Base-by-base conservation (phyloP, 108 stramenopile genomes). In the Nitzschia putrida region DNA sequence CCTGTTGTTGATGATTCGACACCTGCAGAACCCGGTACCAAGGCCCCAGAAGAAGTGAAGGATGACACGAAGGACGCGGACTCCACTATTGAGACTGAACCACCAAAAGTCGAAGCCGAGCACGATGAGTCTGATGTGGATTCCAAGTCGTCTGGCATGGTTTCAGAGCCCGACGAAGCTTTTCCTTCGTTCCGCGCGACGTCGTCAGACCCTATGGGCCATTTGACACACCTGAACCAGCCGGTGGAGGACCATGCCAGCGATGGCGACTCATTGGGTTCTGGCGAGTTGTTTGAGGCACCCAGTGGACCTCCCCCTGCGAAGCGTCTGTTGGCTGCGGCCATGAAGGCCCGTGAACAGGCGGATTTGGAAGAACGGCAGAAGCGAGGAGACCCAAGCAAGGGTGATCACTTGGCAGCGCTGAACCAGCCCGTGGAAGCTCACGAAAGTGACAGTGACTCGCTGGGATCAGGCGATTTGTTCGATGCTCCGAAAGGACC, bases 401-500 rank as follows among this genome's bases (percentile, higher is more conserved):
- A 4, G 47, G 47, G 47, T 4, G 37, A 53, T 3, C 63, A 64
- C 45, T 25, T 64, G n/a, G 41, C 43, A 4, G 25, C 11, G 10
- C 2, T 44, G 43, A 64, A 64, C 8, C 63, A 64, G 8, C 63
- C 63, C 23, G 25, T 24, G 16, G 43, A 64, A 11, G 47, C 20
- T 5, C 43, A 64, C 26, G 63, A 64, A 6, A 59, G 34, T 59
- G 63, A 64, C 14, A 25, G 44, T 14, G 47, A 45, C 11, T 64
- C 63, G 12, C 22, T 64, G 43, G 63, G 47, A 12, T 49, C 22
- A 12, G 47, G 47, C 18, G 63, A 64, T 3, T 47, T 64, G 63
- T 66, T 66, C 38, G 66, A 66, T 53, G 66, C 66, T 2, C 66
- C 66, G 8, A 66, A 66, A 51, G 63, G 47, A 8, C 51, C 66